Evolutionary conservation across 352 stramenopile genomes (phyloP).

Genomic region (Phytophthora podocarpi): DNA sequence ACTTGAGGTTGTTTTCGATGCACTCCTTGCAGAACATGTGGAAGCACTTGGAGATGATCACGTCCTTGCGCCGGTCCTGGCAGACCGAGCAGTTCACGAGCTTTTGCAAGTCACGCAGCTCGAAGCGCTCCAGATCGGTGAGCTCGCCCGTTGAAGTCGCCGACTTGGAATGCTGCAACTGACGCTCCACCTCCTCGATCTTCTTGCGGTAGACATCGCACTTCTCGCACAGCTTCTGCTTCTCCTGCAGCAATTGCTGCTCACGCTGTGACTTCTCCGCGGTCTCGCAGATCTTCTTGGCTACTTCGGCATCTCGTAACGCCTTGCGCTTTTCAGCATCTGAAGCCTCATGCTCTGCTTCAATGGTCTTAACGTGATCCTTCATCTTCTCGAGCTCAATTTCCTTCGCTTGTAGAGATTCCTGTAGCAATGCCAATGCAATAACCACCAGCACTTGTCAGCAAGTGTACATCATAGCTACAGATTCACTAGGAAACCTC

Average conservation of each 20-base stretch:
- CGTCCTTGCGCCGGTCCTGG: constrained; percentile 83
- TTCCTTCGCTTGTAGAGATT: constrained; percentile 62
- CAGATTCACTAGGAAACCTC: neutral
- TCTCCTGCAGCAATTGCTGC: constrained; percentile 59
- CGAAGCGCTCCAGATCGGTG: constrained; percentile 76
- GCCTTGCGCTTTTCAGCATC: constrained; percentile 65
- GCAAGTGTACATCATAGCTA: neutral
- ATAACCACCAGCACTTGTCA: constrained; percentile 2
- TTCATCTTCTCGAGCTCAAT: constrained; percentile 77
- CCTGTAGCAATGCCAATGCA: constrained; percentile 26
- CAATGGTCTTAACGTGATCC: constrained; percentile 54
- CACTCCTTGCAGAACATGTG: constrained; percentile 92
- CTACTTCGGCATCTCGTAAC: constrained; percentile 60
- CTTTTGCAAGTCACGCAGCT: constrained; percentile 85
- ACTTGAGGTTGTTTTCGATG: constrained; percentile 88
- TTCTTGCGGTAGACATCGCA: constrained; percentile 64
- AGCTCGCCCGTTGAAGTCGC: constrained; percentile 44
- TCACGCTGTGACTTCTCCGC: constrained; percentile 60
- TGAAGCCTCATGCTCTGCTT: constrained; percentile 55
- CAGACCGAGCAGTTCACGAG: constrained; percentile 87
- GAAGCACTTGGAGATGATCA: constrained; percentile 90
- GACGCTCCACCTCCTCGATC: constrained; percentile 51
- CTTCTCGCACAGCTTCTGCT: constrained; percentile 56
- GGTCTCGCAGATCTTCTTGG: constrained; percentile 65
- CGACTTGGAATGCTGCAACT: constrained; percentile 44